Conservation (phyloP, 2,329 filamentous ascomycete species). For the Tolypocladium tundrense region DNA sequence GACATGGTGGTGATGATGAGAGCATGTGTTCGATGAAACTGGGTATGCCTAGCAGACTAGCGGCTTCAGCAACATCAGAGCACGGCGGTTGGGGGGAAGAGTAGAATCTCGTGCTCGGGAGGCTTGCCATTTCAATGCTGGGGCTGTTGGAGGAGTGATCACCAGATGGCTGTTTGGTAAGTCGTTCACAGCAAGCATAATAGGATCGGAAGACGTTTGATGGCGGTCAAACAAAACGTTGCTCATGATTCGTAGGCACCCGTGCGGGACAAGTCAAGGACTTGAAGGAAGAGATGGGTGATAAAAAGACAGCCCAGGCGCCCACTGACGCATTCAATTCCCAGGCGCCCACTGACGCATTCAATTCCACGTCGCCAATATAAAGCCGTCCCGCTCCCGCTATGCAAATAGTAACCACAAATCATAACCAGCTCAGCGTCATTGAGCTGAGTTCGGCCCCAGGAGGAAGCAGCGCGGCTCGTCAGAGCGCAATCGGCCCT, state of each 20-base stretch:
- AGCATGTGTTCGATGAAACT: background rate
- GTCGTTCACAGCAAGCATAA: background rate
- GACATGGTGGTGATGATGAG: background rate
- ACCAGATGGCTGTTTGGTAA: background rate
- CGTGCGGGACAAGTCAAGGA: background rate
- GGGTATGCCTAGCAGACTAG: background rate
- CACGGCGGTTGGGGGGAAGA: background rate
- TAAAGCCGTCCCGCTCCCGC: background rate
- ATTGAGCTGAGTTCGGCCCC: background rate
- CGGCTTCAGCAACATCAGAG: background rate
- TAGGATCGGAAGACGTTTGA: background rate
- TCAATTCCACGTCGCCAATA: background rate
- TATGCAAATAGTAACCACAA: background rate
- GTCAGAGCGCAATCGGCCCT: background rate
- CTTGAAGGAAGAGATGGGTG: background rate
- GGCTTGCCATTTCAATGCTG: background rate
- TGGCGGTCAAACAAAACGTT: background rate
- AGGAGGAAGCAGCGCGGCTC: background rate
- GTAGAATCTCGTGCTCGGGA: background rate
- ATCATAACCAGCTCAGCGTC: background rate
- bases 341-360: background rate
- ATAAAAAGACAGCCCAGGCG: background rate
- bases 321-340: background rate
- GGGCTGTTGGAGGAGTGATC: background rate
- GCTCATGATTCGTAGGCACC: background rate